Evolutionary conservation across 2,329 filamentous ascomycete genomes (phyloP).

Genomic region (Aureobasidium sp.): DNA sequence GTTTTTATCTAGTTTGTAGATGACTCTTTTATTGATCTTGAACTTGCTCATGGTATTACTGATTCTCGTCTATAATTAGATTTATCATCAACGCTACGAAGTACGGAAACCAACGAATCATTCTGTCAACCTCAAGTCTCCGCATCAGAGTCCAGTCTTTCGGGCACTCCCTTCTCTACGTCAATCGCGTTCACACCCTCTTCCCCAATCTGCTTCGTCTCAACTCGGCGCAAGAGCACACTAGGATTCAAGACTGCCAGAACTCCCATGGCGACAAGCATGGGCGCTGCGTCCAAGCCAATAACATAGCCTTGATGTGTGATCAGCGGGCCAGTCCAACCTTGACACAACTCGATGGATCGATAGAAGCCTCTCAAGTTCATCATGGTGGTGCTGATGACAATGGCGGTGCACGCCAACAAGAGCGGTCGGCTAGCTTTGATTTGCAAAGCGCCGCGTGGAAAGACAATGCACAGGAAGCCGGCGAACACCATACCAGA

Average conservation of each 20-base stretch:
- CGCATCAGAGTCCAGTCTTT: not conserved
- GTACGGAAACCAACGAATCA: not conserved
- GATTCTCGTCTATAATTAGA: not conserved
- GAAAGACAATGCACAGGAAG: not conserved
- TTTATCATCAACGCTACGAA: not conserved
- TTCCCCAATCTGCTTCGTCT: not conserved
- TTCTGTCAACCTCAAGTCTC: not conserved
- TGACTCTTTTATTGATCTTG: not conserved
- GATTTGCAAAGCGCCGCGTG: not conserved
- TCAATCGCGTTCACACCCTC: not conserved
- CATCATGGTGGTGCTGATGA: conserved; percentile 13
- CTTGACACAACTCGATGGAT: conserved; percentile 9
- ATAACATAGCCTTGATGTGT: conserved; percentile 6
- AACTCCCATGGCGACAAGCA: conserved; percentile 5
- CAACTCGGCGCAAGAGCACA: not conserved
- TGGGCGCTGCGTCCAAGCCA: conserved; percentile 2
- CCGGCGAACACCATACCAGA: not conserved
- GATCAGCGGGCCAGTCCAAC: conserved; percentile 3
- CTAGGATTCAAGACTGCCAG: conserved; percentile 6
- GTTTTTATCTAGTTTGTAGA: not conserved
- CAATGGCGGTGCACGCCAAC: not conserved
- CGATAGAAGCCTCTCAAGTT: conserved; percentile 9
- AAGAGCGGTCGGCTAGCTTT: not conserved
- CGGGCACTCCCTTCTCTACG: not conserved
- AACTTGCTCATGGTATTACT: not conserved